phyloP scores from a whole-genome alignment of 2,329 filamentous ascomycete genomes.

The Arthrobotrys sinensis region DNA sequence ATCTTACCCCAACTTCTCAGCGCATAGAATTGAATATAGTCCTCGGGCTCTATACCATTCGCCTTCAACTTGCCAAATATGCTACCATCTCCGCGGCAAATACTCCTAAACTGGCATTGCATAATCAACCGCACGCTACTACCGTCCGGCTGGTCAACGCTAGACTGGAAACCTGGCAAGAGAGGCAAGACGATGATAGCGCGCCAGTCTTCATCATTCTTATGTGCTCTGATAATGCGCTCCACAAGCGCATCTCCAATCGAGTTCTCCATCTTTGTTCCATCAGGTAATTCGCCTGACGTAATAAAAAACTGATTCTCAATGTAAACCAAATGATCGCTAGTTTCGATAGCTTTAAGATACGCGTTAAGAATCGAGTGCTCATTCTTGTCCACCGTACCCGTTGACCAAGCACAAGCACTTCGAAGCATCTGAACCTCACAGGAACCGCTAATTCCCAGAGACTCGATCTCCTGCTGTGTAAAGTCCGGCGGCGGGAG shows the following conservation, averaged over 20 bases:
- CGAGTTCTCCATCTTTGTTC: slow-evolving; percentile 88
- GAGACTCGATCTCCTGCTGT: slow-evolving; percentile 84
- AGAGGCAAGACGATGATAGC: slow-evolving; percentile 91
- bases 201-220: slow-evolving; percentile 90
- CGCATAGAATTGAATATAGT: slow-evolving; percentile 96
- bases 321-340: slow-evolving; percentile 97
- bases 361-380: slow-evolving; percentile 97
- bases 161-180: slow-evolving; percentile 99
- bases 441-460: slow-evolving; percentile 92
- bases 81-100: slow-evolving; percentile 90
- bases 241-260: slow-evolving; percentile 96
- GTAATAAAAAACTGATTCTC: slow-evolving; percentile 99
- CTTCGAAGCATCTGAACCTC: slow-evolving; percentile 97
- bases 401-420: slow-evolving; percentile 90
- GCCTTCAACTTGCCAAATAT: slow-evolving; percentile 89
- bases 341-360: slow-evolving; percentile 92
- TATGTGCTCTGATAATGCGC: slow-evolving; percentile 86
- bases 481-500: slow-evolving; percentile 94
- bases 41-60: slow-evolving; percentile 88
- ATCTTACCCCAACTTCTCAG: slow-evolving; percentile 93
- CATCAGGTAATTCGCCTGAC: slow-evolving; percentile 84
- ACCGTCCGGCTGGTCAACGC: slow-evolving; percentile 92
- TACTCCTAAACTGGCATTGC: slow-evolving; percentile 96
- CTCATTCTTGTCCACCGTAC: slow-evolving; percentile 85
- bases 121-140: slow-evolving; percentile 95